phyloP scores from a whole-genome alignment of 176 grass and related monocot species.

The Alopecurus myosuroides region DNA sequence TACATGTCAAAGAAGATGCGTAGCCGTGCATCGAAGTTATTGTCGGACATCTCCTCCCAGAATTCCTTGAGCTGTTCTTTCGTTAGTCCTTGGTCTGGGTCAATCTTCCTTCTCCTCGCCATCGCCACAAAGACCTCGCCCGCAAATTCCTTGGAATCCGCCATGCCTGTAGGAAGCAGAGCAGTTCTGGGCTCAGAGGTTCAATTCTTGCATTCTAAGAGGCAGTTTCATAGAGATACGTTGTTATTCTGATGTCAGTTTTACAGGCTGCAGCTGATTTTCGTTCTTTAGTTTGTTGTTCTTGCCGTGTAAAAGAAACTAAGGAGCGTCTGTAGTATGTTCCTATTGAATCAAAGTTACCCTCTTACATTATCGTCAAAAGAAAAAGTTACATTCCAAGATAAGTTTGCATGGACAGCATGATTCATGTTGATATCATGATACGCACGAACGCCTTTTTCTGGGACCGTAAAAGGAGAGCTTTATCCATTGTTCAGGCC shows the following conservation, averaged over 20 bases:
- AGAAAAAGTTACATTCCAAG: no score
- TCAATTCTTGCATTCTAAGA: neutral
- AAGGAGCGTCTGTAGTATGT: neutral
- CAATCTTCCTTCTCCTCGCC: slow-evolving; percentile 56
- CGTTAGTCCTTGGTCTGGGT: slow-evolving; percentile 49
- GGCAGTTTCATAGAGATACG: neutral
- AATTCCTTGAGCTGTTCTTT: slow-evolving; percentile 76
- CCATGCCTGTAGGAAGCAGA: slow-evolving; percentile 58
- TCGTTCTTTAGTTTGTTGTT: neutral
- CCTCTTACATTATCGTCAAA: neutral
- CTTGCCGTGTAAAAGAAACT: neutral
- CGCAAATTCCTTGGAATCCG: slow-evolving; percentile 89
- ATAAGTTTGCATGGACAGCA: neutral
- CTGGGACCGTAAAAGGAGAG: no score
- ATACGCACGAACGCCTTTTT: neutral
- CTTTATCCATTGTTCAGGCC: neutral
- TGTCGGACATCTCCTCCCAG: slow-evolving; percentile 94
- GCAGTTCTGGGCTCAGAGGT: neutral
- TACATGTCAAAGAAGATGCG: slow-evolving; percentile 99
- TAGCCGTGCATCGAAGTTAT: slow-evolving; percentile 85
- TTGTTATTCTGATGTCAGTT: neutral
- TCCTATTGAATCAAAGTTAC: neutral
- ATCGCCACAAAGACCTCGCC: slow-evolving; percentile 70
- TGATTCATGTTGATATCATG: neutral
- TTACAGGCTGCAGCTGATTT: neutral